These are phyloP conservation scores for Botrytis squamosa DNA, from an alignment of 2,329 filamentous ascomycete species.

Conservation along the genomic window DNA sequence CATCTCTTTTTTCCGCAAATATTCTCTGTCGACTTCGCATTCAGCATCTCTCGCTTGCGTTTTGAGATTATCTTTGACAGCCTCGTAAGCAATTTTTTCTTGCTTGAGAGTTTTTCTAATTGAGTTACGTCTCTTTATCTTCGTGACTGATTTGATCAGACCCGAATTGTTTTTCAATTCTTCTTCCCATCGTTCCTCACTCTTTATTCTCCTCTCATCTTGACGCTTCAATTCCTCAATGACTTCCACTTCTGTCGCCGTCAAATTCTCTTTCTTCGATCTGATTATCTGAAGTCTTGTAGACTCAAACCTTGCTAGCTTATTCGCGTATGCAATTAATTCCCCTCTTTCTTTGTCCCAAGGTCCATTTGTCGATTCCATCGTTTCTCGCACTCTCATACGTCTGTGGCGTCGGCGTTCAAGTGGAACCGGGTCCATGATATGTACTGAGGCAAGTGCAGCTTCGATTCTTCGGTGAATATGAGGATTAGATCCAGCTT, in stretches of 20 bases:
- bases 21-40: background rate
- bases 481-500: background rate
- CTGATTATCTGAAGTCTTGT: background rate
- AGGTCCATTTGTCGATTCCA: background rate
- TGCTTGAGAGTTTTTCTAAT: background rate
- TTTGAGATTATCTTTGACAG: background rate
- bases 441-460: background rate
- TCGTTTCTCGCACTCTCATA: background rate
- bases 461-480: background rate
- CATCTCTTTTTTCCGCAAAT: background rate
- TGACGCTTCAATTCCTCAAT: background rate
- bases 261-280: background rate
- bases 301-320: fast-evolving
- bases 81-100: background rate
- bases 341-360: background rate
- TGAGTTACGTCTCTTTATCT: background rate
- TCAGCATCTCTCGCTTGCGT: background rate
- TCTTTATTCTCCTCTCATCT: background rate
- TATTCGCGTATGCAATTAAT: background rate
- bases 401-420: background rate
- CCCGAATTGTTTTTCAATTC: background rate
- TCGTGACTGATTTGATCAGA: background rate
- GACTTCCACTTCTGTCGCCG: background rate
- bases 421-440: background rate
- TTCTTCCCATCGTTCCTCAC: background rate